Conservation (phyloP, 306 rosid genomes). For the Cucumis sativus region DNA sequence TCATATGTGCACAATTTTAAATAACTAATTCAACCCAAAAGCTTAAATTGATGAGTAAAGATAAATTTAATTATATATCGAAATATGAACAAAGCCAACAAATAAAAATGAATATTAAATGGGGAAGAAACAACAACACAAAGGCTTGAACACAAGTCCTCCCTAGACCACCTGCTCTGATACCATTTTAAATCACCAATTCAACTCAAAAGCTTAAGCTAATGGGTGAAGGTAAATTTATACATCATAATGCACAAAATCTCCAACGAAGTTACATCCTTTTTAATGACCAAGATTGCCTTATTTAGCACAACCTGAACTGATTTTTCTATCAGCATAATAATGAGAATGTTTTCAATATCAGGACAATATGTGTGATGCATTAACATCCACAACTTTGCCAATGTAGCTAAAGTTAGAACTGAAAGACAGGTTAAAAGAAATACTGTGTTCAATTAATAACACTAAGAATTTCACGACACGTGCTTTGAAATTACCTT, state of each 20-base stretch:
- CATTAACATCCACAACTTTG: not conserved
- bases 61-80: too few species aligned
- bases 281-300: not conserved
- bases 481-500: constrained; percentile 21
- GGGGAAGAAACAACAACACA: too few species aligned
- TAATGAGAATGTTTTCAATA: not conserved
- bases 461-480: not conserved
- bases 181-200: too few species aligned
- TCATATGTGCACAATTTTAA: not conserved
- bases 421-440: not conserved
- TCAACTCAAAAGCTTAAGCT: too few species aligned
- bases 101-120: too few species aligned
- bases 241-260: not conserved
- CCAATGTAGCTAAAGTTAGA: not conserved
- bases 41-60: too few species aligned
- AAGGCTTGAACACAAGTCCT: too few species aligned
- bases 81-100: too few species aligned
- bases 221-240: too few species aligned
- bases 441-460: not conserved
- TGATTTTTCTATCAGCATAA: not conserved
- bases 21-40: too few species aligned
- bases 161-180: too few species aligned
- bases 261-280: not conserved
- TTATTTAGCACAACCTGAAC: not conserved
- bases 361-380: not conserved